These are phyloP conservation scores for Cystobasidium pallidum DNA, from an alignment of 1,284 basidiomycete genomes.

Conservation along the genomic window DNA sequence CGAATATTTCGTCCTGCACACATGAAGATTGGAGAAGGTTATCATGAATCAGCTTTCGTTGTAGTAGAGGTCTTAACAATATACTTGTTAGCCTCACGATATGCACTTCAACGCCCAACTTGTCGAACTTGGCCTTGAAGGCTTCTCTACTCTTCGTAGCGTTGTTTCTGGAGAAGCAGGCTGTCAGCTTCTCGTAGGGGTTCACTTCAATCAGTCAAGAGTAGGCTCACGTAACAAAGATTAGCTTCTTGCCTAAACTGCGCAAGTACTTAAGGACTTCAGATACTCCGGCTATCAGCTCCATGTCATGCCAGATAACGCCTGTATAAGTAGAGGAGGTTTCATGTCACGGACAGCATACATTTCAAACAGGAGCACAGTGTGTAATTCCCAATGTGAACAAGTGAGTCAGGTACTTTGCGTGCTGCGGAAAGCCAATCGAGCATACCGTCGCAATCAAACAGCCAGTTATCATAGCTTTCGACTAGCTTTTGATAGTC, in stretches of 20 bases:
- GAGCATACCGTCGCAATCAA: conserved; percentile 68
- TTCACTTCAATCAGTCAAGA: too few species aligned
- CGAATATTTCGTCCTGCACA: conserved; percentile 87
- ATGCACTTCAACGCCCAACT: conserved; percentile 80
- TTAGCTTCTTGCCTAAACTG: conserved; percentile 61
- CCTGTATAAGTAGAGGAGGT: conserved; percentile 37
- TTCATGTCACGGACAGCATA: too few species aligned
- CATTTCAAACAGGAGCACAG: too few species aligned
- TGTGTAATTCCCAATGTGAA: too few species aligned
- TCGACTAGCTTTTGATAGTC: conserved; percentile 60
- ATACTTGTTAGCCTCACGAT: conserved; percentile 75
- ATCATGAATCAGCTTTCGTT: too few species aligned
- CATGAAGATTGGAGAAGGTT: neutral
- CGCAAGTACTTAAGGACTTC: conserved; percentile 49
- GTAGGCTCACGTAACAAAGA: conserved; percentile 67
- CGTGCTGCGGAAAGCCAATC: neutral
- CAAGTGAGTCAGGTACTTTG: too few species aligned
- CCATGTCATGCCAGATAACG: conserved; percentile 53
- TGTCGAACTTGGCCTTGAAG: conserved; percentile 90
- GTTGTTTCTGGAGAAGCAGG: conserved; percentile 79
- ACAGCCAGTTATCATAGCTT: conserved; percentile 86
- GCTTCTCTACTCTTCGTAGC: conserved; percentile 85
- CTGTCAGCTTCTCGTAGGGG: neutral
- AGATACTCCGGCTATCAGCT: conserved; percentile 48
- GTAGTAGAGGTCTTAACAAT: too few species aligned